A percentile compares a stretch with the other conserved stretches of the same genome.
These are phyloP conservation scores for Podospora tetraspora DNA, from an alignment of 495 filamentous ascomycete genomes.

Conservation along the genomic window DNA sequence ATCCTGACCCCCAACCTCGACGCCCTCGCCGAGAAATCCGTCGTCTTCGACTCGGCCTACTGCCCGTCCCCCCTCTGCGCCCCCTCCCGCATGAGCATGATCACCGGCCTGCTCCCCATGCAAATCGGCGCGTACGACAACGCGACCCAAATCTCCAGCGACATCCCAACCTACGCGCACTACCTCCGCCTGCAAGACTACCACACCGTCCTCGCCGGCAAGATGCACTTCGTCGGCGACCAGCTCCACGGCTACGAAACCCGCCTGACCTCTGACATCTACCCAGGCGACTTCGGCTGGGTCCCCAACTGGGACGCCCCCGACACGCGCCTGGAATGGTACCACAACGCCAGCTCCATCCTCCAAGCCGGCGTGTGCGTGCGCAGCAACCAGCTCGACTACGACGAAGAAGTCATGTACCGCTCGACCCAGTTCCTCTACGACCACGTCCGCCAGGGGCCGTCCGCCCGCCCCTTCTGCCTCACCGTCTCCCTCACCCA, in stretches of 20 bases:
- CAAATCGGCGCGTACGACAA: slow-evolving; percentile 88
- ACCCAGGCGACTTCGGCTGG: slow-evolving; percentile 88
- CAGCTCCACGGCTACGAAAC: slow-evolving; percentile 88
- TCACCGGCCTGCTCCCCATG: slow-evolving; percentile 78
- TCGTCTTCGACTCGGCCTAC: slow-evolving; percentile 84
- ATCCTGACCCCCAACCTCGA: slow-evolving; percentile 86
- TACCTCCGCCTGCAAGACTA: slow-evolving; percentile 81
- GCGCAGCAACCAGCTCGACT: slow-evolving; percentile 88
- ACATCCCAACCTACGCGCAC: slow-evolving; percentile 81
- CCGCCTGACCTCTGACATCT: slow-evolving; percentile 84
- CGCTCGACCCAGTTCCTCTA: slow-evolving; percentile 76
- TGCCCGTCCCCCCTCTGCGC: slow-evolving; percentile 86
- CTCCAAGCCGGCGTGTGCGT: slow-evolving; percentile 77
- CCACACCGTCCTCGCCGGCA: slow-evolving; percentile 81
- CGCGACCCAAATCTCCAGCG: slow-evolving; percentile 65
- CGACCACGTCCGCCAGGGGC: slow-evolving; percentile 68
- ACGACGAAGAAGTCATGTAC: slow-evolving; percentile 89
- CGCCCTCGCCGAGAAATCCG: slow-evolving; percentile 66
- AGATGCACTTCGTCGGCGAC: slow-evolving; percentile 95
- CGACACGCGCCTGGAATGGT: slow-evolving; percentile 79
- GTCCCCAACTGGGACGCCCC: slow-evolving; percentile 85
- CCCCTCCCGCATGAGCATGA: slow-evolving; percentile 82
- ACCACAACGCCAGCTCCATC: slow-evolving; percentile 87
- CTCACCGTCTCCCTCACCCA: slow-evolving; percentile 87
- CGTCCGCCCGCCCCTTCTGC: slow-evolving; percentile 67